Percentiles rank a stretch among this genome's conserved stretches.
phyloP scores from a whole-genome alignment of 768 basidiomycete species.

The Auriscalpium orientale region DNA sequence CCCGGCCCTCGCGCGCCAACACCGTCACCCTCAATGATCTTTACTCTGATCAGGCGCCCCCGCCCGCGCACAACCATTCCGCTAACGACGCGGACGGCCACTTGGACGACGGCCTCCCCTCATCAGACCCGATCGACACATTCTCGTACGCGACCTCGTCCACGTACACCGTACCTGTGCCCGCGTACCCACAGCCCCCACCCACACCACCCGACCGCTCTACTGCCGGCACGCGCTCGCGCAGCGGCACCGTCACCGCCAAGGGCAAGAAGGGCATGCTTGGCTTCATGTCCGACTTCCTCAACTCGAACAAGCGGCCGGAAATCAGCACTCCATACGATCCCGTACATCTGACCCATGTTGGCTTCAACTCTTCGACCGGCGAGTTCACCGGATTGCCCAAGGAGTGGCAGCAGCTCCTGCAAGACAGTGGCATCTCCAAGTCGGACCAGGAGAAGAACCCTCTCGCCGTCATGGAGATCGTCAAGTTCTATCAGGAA shows the following conservation, averaged over 20 bases:
- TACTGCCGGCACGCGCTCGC: constrained; percentile 28
- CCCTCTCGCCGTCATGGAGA: constrained; percentile 96
- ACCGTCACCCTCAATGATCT: constrained; percentile 76
- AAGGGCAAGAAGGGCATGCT: constrained; percentile 59
- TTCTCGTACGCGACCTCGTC: constrained; percentile 1
- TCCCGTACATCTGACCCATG: constrained; percentile 98
- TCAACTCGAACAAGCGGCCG: constrained; percentile 66
- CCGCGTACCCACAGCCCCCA: constrained; percentile 10
- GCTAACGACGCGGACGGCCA: constrained; percentile 30
- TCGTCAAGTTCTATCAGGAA: constrained; percentile 98
- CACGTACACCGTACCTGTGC: constrained; percentile 1
- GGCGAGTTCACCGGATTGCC: constrained; percentile 98
- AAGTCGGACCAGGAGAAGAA: constrained; percentile 94
- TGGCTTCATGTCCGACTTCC: constrained; percentile 62
- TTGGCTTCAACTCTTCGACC: constrained; percentile 97
- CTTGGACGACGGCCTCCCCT: constrained; percentile 24
- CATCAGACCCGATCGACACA: constrained; percentile 20
- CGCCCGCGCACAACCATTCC: constrained; percentile 45
- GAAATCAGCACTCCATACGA: constrained; percentile 99
- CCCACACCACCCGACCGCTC: constrained; percentile 13
- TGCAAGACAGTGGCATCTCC: constrained; percentile 94
- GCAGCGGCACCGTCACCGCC: constrained; percentile 33
- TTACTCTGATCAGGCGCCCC: constrained; percentile 37
- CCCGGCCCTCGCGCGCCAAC: constrained; percentile 78
- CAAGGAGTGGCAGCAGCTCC: constrained; percentile 97